Base-by-base conservation (phyloP, 441 rosid species). In the Dalechampia spathulata region DNA sequence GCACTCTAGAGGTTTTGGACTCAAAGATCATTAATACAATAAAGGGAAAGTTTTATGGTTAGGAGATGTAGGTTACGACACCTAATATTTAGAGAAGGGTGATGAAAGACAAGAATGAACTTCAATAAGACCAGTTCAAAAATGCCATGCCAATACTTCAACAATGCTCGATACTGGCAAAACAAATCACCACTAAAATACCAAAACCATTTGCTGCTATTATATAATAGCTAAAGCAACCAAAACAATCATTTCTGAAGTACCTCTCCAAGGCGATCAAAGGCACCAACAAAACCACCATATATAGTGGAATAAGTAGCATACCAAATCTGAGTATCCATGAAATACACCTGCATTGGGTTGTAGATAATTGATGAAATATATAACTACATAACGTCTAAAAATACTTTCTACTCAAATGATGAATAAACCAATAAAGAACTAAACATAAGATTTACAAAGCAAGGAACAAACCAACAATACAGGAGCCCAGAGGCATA, bases 251-350 rank as follows among this genome's bases (percentile, higher is more conserved):
- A 43, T 50, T 41, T 64, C 60, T 65, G 45, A 28, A 42, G 58
- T 75, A 88, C 99, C 98, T 94, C 99, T 79, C 99, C 99, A 37
- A 90, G 75, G 54, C 92, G 96, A 78, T 94, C 96, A 67, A 86
- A 83, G 64, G 96, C 99, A 53, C 99, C 96, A 73, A 71, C 59
- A 74, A 85, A 73, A 64, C 99, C 99, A 79, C 99, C 99, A 71
- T 72, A 86, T 66, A 88, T 59, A 41, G 99, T 94, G 45, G 98
- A 94, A 74, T 68, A 83, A 62, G 86, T 73, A 51, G 98, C 67
- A 79, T 90, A 94, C 99, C 96, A 94, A 65, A 94, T 86, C 79
- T 94, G 98, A 52, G 95, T 81, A 76, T 94, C 99, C 97, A 93
- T 83, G 57, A 93, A 93, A 70, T 93, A 93, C 45, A 94, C 82